phyloP scores from a whole-genome alignment of 306 rosid genomes.

The Carpinus viminea region DNA sequence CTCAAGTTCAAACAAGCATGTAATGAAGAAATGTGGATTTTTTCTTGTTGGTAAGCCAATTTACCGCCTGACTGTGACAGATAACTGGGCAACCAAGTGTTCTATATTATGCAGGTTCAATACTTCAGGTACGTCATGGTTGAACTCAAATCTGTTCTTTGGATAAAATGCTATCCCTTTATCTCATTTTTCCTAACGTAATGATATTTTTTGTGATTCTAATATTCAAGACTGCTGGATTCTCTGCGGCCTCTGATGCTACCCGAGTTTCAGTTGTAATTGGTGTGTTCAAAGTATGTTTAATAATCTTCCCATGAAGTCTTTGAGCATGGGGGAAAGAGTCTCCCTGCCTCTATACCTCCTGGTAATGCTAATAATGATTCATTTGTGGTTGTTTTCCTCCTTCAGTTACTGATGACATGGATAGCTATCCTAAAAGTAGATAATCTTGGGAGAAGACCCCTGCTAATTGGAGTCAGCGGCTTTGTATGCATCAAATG shows the following conservation, averaged over 20 bases:
- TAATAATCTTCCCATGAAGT: slow-evolving; percentile 18
- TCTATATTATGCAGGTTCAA: slow-evolving; percentile 87
- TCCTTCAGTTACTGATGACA: slow-evolving; percentile 79
- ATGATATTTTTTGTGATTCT: slow-evolving; percentile 23
- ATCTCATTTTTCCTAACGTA: slow-evolving; percentile 25
- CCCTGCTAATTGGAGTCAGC: slow-evolving; percentile 79
- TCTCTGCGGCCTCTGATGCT: slow-evolving; percentile 94
- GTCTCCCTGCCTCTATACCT: not conserved
- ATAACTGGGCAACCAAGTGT: slow-evolving; percentile 99
- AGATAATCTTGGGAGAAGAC: slow-evolving; percentile 93
- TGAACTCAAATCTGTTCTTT: slow-evolving; percentile 19
- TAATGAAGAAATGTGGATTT: slow-evolving; percentile 34
- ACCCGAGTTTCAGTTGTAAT: slow-evolving; percentile 91
- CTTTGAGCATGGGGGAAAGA: slow-evolving; percentile 15
- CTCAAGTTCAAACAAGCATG: slow-evolving; percentile 23
- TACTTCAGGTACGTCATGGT: slow-evolving; percentile 76
- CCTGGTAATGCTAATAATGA: slow-evolving; percentile 19
- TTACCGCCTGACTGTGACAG: slow-evolving; percentile 51
- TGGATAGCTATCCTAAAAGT: slow-evolving; percentile 87
- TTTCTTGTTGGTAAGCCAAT: slow-evolving; percentile 33
- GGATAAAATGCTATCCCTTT: slow-evolving; percentile 12
- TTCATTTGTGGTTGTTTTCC: slow-evolving; percentile 31
- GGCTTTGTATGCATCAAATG: slow-evolving; percentile 71
- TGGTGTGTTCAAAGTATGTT: slow-evolving; percentile 84
- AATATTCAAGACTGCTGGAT: slow-evolving; percentile 79